phyloP scores from a whole-genome alignment of 1,139 yeast species.

The Debaryomyces sp. region DNA sequence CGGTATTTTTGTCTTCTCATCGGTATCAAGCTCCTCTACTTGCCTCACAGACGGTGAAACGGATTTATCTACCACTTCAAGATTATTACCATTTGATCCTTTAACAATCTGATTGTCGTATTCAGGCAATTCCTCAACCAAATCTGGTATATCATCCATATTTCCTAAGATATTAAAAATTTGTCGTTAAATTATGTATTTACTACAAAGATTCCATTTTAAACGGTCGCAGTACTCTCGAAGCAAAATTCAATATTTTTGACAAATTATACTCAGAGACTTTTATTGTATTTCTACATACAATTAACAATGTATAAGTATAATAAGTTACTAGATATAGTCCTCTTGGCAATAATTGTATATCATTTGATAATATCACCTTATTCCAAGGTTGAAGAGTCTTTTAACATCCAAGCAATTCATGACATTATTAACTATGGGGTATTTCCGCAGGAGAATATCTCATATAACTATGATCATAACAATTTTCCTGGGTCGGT shows the following conservation, averaged over 20 bases:
- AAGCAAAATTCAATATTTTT: background rate
- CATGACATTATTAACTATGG: constrained; percentile 81
- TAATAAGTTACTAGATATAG: constrained; percentile 26
- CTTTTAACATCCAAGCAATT: constrained; percentile 87
- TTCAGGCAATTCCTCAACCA: constrained; percentile 41
- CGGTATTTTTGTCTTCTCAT: constrained; percentile 62
- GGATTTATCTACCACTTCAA: background rate
- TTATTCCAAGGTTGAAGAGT: constrained; percentile 91
- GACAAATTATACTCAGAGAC: background rate
- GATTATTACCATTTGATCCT: background rate
- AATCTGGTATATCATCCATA: constrained; percentile 54
- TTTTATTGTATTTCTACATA: background rate
- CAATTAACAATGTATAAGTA: constrained; percentile 18
- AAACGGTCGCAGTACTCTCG: background rate
- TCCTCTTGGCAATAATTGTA: constrained; percentile 33
- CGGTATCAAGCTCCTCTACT: constrained; percentile 3
- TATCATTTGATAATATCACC: constrained; percentile 64
- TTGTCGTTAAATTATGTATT: background rate
- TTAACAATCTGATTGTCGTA: background rate
- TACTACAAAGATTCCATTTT: background rate
- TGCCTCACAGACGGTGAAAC: background rate
- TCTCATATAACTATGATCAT: constrained; percentile 65
- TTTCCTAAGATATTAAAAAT: background rate
- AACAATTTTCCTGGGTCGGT: constrained; percentile 82
- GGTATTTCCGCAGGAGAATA: constrained; percentile 35